Conservation (phyloP, 768 basidiomycete genomes). For the Mycena rebaudengoi region DNA sequence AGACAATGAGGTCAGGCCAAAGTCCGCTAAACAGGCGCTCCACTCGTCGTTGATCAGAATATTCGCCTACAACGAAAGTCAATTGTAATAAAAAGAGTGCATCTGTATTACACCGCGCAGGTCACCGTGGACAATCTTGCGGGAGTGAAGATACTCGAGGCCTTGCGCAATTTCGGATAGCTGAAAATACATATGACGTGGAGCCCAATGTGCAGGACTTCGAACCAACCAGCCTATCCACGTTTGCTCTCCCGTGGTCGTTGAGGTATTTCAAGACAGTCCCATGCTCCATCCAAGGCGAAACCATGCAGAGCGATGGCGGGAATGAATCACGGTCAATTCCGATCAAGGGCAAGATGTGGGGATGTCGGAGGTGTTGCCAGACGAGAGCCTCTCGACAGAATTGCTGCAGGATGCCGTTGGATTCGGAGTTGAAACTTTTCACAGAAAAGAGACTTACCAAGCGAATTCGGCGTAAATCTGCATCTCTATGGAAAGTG, state of each 20-base stretch:
- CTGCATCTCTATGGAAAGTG: background rate
- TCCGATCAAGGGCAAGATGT: conserved; percentile 38
- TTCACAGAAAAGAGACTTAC: background rate
- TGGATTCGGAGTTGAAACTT: background rate
- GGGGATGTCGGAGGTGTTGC: conserved; percentile 37
- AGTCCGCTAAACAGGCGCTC: conserved; percentile 42
- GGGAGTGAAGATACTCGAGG: no score
- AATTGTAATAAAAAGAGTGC: background rate
- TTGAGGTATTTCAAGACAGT: conserved; percentile 33
- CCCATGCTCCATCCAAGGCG: conserved; percentile 40
- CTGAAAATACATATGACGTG: conserved; percentile 1
- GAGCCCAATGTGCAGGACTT: background rate
- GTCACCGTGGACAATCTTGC: no score
- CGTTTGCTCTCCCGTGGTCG: conserved; percentile 24
- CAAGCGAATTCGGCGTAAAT: background rate
- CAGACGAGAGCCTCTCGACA: conserved; percentile 36
- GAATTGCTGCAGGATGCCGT: background rate
- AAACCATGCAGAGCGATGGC: conserved; percentile 35
- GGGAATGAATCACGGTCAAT: conserved; percentile 36
- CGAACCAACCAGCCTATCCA: conserved; percentile 25
- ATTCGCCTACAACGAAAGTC: conserved; percentile 29
- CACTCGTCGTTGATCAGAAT: conserved; percentile 40
- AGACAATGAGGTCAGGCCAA: conserved; percentile 40
- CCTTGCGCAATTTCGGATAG: conserved; percentile 26
- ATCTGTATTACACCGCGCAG: no score